Evolutionary conservation across 2,329 filamentous ascomycete genomes (phyloP).

Genomic region (Mycogone perniciosa): DNA sequence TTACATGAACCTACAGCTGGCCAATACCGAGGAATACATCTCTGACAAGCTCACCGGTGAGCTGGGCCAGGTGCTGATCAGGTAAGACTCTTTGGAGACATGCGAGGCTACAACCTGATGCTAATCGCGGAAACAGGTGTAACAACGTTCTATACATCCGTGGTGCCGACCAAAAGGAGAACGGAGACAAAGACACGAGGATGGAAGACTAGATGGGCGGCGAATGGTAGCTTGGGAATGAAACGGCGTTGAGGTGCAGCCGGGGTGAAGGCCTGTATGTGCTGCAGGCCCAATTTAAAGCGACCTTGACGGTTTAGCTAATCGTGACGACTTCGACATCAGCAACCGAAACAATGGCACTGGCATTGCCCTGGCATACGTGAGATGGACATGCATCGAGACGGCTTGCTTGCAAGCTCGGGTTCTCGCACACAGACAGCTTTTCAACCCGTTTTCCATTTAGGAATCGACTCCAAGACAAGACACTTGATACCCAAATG

Average conservation of each 20-base stretch:
- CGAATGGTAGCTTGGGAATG: not conserved
- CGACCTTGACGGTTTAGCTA: not conserved
- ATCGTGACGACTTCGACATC: not conserved
- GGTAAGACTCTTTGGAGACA: constrained; percentile 43
- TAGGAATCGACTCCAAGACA: too few species aligned
- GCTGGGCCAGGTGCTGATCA: constrained; percentile 85
- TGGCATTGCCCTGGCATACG: too few species aligned
- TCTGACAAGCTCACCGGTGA: constrained; percentile 78
- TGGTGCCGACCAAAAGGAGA: constrained; percentile 45
- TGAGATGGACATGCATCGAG: too few species aligned
- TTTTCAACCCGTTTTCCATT: too few species aligned
- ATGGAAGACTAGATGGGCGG: constrained; percentile 45
- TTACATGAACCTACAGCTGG: constrained; percentile 98
- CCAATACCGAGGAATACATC: constrained; percentile 86
- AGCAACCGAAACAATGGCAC: not conserved
- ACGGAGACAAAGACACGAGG: constrained; percentile 41
- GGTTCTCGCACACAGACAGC: too few species aligned
- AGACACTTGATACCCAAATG: too few species aligned
- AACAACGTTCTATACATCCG: constrained; percentile 97
- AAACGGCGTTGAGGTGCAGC: not conserved
- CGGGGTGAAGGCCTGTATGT: too few species aligned
- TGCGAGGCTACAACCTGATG: not conserved
- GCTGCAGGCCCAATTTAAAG: not conserved
- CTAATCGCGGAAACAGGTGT: constrained; percentile 48
- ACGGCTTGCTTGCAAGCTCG: too few species aligned